Evolutionary conservation across 345 rosid species (phyloP).

Genomic region (Linum trigynum): DNA sequence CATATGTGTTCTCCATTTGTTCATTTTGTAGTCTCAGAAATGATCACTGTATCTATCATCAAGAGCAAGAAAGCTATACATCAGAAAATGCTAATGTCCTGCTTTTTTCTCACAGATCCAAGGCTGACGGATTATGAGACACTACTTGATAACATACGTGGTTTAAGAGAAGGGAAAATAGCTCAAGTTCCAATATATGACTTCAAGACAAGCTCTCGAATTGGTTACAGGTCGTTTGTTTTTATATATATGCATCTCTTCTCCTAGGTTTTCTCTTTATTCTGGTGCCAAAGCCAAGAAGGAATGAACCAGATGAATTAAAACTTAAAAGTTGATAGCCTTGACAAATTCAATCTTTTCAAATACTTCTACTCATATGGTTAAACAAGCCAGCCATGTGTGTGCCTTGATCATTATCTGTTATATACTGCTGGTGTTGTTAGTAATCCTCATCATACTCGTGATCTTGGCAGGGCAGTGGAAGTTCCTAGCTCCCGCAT

Average conservation of each 20-base stretch:
- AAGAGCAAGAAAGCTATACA: too few species aligned
- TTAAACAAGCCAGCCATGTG: too few species aligned
- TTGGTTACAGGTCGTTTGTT: constrained; percentile 63
- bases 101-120: constrained; percentile 48
- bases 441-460: constrained; percentile 6
- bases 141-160: constrained; percentile 76
- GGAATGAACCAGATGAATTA: background rate
- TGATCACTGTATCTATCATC: too few species aligned
- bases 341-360: background rate
- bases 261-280: constrained; percentile 8
- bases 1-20: too few species aligned
- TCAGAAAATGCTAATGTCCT: background rate
- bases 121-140: constrained; percentile 90
- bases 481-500: constrained; percentile 90
- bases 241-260: constrained; percentile 2
- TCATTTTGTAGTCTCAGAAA: too few species aligned
- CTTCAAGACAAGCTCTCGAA: constrained; percentile 87
- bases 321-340: background rate
- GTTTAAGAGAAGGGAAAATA: constrained; percentile 74
- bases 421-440: constrained; percentile 16
- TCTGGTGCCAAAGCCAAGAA: background rate
- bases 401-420: background rate
- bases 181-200: constrained; percentile 87
- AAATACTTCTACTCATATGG: too few species aligned
- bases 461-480: constrained; percentile 49